phyloP scores from a whole-genome alignment of 768 basidiomycete genomes.

The Phylloporus sp. region DNA sequence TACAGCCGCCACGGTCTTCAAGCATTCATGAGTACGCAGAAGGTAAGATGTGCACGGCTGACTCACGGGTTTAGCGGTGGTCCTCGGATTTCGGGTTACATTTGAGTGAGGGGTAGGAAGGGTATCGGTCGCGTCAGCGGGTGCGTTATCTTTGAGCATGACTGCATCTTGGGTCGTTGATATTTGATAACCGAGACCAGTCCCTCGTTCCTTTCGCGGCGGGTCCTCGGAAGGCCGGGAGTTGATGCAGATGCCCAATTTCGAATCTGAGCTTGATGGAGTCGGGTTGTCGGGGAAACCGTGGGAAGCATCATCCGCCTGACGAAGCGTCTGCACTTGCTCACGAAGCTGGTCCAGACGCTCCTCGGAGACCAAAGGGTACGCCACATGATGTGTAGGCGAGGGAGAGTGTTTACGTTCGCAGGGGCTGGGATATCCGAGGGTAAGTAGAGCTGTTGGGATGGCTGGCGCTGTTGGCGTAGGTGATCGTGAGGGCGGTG shows the following conservation, averaged over 20 bases:
- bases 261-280: conserved; percentile 1
- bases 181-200: not conserved
- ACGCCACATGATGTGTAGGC: not conserved
- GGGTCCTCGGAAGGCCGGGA: conserved; percentile 1
- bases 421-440: conserved; percentile 12
- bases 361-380: conserved; percentile 26
- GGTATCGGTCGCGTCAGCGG: not conserved
- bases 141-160: not conserved
- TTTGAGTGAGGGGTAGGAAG: conserved; percentile 5
- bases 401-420: conserved; percentile 3
- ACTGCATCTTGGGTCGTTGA: not conserved
- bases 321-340: conserved; percentile 16
- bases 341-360: conserved; percentile 19
- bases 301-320: conserved; percentile 3
- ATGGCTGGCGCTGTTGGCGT: conserved; percentile 7
- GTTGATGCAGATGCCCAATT: not conserved
- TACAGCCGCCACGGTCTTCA: conserved; percentile 17
- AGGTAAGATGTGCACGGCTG: not conserved
- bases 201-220: conserved; percentile 1
- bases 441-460: conserved; percentile 3
- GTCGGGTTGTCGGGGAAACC: not conserved
- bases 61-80: conserved; percentile 21
- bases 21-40: conserved; percentile 17
- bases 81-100: conserved; percentile 28
- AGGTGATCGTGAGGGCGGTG: conserved; percentile 10